These are phyloP conservation scores for Leucogyrophana mollusca DNA, from an alignment of 768 basidiomycete genomes.

Conservation along the genomic window DNA sequence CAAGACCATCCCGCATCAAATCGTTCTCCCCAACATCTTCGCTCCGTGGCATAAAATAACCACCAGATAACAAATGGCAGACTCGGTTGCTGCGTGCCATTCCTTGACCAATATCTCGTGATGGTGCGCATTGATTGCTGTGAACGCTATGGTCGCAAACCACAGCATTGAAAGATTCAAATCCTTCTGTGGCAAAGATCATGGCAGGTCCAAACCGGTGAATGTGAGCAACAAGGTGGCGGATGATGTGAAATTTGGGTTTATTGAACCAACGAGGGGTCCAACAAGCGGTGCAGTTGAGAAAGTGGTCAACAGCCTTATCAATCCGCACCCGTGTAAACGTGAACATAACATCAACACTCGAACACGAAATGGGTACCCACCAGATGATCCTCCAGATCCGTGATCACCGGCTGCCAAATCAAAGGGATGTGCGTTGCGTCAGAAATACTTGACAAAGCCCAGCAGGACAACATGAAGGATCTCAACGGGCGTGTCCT, in stretches of 20 bases:
- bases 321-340: constrained; percentile 15
- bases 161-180: constrained; percentile 27
- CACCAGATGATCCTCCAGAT: constrained; percentile 23
- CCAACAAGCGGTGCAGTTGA: constrained; percentile 9
- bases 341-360: constrained; percentile 9
- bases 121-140: constrained; percentile 3
- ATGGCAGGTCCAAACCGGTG: constrained; percentile 26
- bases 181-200: constrained; percentile 27
- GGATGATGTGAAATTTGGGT: constrained; percentile 29
- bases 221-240: constrained; percentile 21
- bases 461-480: constrained; percentile 34
- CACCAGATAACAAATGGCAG: constrained; percentile 25
- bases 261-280: constrained; percentile 21
- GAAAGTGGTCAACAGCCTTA: constrained; percentile 19
- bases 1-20: not conserved
- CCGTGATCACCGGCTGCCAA: constrained; percentile 32
- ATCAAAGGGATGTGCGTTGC: constrained; percentile 14
- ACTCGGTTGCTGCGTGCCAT: constrained; percentile 26
- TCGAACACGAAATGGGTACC: constrained; percentile 4
- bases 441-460: constrained; percentile 35
- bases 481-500: constrained; percentile 31
- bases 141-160: constrained; percentile 22
- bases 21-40: not conserved
- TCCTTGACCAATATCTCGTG: not conserved
- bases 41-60: constrained; percentile 15